These are phyloP conservation scores for Vaccinium corymbosum DNA, from an alignment of 148 eudicot genomes.

Conservation along the genomic window DNA sequence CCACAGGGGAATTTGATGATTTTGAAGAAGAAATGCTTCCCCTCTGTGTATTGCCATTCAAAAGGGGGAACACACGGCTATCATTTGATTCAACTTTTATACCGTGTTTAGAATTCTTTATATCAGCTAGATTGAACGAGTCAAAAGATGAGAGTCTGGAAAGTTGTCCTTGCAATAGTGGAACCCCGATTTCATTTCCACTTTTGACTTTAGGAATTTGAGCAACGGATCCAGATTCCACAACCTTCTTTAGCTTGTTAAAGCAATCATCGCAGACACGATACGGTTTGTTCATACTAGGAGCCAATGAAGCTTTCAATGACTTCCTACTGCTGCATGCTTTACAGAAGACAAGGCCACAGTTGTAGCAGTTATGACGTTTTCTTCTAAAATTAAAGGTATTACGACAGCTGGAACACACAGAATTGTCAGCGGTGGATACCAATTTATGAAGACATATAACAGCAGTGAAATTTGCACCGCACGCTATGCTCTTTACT, in stretches of 20 bases:
- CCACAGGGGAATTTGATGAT: constrained; percentile 34
- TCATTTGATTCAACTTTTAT: constrained; percentile 36
- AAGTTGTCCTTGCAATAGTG: constrained; percentile 34
- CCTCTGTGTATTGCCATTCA: constrained; percentile 35
- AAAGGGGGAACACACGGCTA: constrained; percentile 30
- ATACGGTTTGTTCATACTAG: constrained; percentile 69
- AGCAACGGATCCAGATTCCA: constrained; percentile 34
- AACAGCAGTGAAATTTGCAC: constrained; percentile 74
- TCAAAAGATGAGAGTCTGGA: constrained; percentile 47
- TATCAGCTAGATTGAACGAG: constrained; percentile 42
- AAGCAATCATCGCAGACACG: constrained; percentile 93
- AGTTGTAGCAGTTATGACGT: constrained; percentile 90
- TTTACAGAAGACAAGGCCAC: constrained; percentile 87
- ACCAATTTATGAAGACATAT: constrained; percentile 75
- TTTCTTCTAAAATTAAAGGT: constrained; percentile 80
- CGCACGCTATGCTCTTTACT: constrained; percentile 71
- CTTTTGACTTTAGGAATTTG: constrained; percentile 49
- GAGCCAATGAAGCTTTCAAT: constrained; percentile 79
- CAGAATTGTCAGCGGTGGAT: constrained; percentile 59
- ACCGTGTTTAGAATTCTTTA: constrained; percentile 32
- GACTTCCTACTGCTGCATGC: constrained; percentile 76
- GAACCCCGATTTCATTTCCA: constrained; percentile 39
- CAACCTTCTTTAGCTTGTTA: constrained; percentile 56
- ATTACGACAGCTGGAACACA: constrained; percentile 71
- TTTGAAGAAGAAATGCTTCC: constrained; percentile 36